phyloP scores from a whole-genome alignment of 106 monocot species.

The Allium cepa region DNA sequence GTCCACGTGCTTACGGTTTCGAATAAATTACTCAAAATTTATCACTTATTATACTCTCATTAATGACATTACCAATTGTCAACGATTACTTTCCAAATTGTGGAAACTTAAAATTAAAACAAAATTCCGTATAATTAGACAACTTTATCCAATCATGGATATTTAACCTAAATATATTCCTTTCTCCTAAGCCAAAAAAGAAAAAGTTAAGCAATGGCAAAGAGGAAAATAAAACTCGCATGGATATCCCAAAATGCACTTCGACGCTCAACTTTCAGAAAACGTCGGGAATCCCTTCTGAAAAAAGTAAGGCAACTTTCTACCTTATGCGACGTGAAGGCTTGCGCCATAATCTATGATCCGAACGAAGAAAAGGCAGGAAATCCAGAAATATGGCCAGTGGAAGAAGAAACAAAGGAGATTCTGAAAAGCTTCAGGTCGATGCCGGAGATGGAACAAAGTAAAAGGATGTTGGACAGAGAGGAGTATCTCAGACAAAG shows the following conservation, averaged over 20 bases:
- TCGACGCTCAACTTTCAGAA: background rate
- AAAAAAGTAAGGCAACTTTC: slow-evolving; percentile 8
- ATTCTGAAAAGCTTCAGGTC: background rate
- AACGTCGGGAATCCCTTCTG: background rate
- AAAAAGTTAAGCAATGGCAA: background rate
- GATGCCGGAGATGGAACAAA: background rate
- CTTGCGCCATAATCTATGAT: background rate
- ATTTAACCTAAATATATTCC: no score
- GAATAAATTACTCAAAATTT: no score
- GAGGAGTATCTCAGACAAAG: background rate
- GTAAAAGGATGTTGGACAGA: slow-evolving; percentile 2
- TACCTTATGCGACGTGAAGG: slow-evolving; percentile 8
- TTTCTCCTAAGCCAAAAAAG: no score
- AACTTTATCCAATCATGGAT: no score
- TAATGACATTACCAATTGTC: no score
- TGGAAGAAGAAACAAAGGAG: background rate
- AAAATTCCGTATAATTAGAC: no score
- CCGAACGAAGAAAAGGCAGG: background rate
- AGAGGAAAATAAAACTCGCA: background rate
- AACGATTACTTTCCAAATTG: no score
- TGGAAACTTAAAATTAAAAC: no score
- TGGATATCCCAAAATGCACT: background rate
- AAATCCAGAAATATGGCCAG: slow-evolving; percentile 6
- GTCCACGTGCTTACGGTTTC: no score
- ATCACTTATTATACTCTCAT: no score